Percentiles rank a stretch among this genome's conserved stretches.
These are phyloP conservation scores for Vigna nakashimae DNA, from an alignment of 306 rosid genomes.

Conservation along the genomic window DNA sequence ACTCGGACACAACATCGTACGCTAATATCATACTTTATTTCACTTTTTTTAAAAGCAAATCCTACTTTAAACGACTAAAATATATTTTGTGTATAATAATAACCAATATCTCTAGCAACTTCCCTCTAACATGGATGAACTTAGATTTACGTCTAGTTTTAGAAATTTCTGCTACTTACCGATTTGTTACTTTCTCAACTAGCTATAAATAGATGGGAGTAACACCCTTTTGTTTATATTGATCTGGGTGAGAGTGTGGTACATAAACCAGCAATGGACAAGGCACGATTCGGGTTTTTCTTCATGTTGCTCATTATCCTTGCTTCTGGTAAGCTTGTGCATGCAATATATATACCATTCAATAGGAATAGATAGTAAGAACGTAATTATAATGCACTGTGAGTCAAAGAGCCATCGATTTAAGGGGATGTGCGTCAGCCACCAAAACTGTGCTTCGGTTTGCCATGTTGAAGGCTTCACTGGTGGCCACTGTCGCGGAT, in stretches of 20 bases:
- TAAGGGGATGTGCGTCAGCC: conserved; percentile 44
- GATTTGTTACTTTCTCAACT: neutral
- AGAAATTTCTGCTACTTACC: neutral
- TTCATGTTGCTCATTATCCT: conserved; percentile 50
- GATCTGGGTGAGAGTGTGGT: neutral
- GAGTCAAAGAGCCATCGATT: conserved; percentile 57
- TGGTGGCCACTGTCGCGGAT: conserved; percentile 58
- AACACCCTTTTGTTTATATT: neutral
- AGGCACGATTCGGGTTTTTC: conserved; percentile 48
- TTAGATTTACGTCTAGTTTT: neutral
- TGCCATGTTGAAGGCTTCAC: conserved; percentile 67
- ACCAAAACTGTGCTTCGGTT: conserved; percentile 58
- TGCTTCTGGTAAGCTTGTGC: conserved; percentile 54
- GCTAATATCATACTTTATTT: neutral
- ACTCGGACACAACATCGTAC: neutral
- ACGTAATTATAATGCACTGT: conserved; percentile 38
- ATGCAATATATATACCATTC: neutral
- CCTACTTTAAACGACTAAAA: neutral
- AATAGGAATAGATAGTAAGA: neutral
- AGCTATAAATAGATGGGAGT: conserved; percentile 44
- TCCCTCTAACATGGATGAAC: neutral
- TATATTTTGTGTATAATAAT: too few species aligned
- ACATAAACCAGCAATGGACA: conserved; percentile 43
- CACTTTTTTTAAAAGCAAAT: neutral
- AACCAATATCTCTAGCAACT: too few species aligned